Evolutionary conservation across 2,329 filamentous ascomycete species (phyloP).

Genomic region (Penicillium sp.): DNA sequence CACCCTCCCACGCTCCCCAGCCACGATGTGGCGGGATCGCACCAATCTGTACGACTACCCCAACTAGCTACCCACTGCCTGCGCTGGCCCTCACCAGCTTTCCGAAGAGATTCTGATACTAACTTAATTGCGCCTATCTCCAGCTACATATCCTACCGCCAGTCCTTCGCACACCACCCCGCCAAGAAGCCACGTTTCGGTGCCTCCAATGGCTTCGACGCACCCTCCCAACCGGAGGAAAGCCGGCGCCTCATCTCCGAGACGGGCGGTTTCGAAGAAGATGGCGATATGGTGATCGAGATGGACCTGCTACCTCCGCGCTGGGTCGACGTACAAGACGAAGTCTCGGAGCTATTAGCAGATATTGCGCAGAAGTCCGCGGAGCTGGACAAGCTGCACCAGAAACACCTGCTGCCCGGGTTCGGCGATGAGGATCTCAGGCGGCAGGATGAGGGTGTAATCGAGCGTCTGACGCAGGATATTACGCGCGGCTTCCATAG

Average conservation of each 20-base stretch:
- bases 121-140: constrained; percentile 23
- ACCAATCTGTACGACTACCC: constrained; percentile 81
- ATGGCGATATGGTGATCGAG: constrained; percentile 94
- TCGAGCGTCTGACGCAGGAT: constrained; percentile 86
- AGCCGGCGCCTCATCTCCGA: constrained; percentile 83
- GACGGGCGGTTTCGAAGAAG: constrained; percentile 72
- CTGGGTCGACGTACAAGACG: constrained; percentile 94
- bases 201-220: constrained; percentile 66
- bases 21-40: constrained; percentile 97
- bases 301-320: constrained; percentile 96
- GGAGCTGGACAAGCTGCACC: constrained; percentile 87
- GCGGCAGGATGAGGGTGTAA: constrained; percentile 83
- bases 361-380: constrained; percentile 83
- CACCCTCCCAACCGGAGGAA: constrained; percentile 67
- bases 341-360: constrained; percentile 81
- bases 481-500: constrained; percentile 89
- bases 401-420: constrained; percentile 94
- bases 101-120: constrained; percentile 17
- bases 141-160: constrained; percentile 98
- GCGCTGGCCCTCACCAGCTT: constrained; percentile 2
- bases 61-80: constrained; percentile 13
- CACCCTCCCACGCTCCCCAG: constrained; percentile 44
- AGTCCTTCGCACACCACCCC: constrained; percentile 96
- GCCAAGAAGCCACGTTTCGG: constrained; percentile 78
- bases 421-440: constrained; percentile 96